Base-by-base conservation (phyloP, 306 rosid genomes). In the Fragaria ananassa region DNA sequence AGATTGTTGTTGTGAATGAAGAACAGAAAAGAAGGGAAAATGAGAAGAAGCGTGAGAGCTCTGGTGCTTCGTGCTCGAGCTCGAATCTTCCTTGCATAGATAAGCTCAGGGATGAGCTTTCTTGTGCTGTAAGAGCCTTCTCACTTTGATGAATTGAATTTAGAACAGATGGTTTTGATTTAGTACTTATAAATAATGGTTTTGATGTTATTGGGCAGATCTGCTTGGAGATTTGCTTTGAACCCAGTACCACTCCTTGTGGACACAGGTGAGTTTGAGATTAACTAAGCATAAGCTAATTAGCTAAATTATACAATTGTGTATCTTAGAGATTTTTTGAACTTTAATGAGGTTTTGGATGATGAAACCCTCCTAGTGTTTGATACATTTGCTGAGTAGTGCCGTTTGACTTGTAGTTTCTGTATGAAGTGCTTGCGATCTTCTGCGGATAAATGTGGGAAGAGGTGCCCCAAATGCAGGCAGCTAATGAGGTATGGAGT, bases 171-270 rank as follows among this genome's bases (percentile, higher is more conserved):
- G 17, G 0, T 42, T 47, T 19, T 54, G 35, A 3, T 41, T 41
- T 41, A 41, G 44, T 41, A 41, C 44, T 1, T 41, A 41, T 7
- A 41, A 6, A 41, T 0, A 41, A 41, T 41, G 44, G 44, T 41
- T 37, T 41, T 41, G 44, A 41, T 41, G 10, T 41, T 41, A 10
- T 41, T 41, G 44, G 44, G 80, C 83, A 96, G 99, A 90, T 96
- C 79, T 96, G 98, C 77, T 81, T 96, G 88, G 98, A 96, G 69
- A 89, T 96, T 78, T 96, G 97, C 87, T 96, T 81, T 70, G 97
- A 96, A 89, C 99, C 99, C 46, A 96, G 90, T 76, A 91, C 99
- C 46, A 92, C 99, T 76, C 83, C 97, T 83, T 96, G 99, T 83
- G 98, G 99, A 56, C 99, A 96, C 88, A 96, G 98, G 99, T 95